These are phyloP conservation scores for Monascus purpureus DNA, from an alignment of 495 filamentous ascomycete genomes.

Conservation along the genomic window DNA sequence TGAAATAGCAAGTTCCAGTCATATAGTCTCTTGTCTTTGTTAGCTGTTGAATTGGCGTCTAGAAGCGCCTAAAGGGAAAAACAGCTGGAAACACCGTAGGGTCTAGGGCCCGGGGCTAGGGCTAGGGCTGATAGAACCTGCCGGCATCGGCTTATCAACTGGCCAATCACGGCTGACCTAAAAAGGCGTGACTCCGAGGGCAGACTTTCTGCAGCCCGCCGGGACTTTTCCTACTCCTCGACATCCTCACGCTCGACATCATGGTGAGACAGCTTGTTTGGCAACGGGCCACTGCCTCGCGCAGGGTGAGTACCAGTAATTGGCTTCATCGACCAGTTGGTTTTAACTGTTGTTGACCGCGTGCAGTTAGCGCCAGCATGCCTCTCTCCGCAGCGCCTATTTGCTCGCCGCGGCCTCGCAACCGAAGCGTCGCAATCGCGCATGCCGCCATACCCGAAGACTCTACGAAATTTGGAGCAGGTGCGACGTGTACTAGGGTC, in stretches of 20 bases:
- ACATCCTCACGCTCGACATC: background rate
- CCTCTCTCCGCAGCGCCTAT: conserved; percentile 10
- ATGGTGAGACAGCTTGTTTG: conserved; percentile 25
- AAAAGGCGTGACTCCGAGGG: background rate
- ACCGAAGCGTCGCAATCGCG: conserved; percentile 29
- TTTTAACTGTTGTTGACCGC: no score
- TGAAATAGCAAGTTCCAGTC: no score
- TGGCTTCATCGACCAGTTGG: no score
- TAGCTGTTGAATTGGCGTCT: no score
- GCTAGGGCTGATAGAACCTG: background rate
- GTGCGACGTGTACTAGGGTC: conserved; percentile 61
- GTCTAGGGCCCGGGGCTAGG: background rate
- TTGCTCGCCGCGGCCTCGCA: conserved; percentile 18
- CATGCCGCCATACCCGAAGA: conserved; percentile 50
- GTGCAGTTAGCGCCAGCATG: conserved; percentile 14
- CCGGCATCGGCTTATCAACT: background rate
- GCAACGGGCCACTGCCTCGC: conserved; percentile 17
- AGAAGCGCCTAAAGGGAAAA: no score
- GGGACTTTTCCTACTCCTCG: background rate
- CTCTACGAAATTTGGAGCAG: conserved; percentile 40
- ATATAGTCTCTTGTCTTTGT: no score
- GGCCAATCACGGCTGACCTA: background rate
- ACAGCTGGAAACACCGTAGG: no score
- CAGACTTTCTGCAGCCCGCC: background rate
- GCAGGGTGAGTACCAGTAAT: conserved; percentile 17